A percentile compares a stretch with the other conserved stretches of the same genome.
phyloP scores from a whole-genome alignment of 352 stramenopile species.

The Peronospora destructor region DNA sequence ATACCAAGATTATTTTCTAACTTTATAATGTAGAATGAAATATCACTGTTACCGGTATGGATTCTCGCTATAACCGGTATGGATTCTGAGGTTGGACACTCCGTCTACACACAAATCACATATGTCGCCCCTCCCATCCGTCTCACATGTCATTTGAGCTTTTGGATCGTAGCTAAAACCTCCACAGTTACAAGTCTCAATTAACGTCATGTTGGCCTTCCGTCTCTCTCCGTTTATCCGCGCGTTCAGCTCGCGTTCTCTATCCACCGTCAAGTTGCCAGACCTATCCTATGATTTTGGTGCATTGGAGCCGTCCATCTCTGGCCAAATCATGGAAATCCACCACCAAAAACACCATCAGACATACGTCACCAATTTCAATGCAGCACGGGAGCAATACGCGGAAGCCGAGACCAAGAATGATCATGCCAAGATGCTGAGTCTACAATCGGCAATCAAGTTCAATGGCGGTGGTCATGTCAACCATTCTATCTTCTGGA shows the following conservation, averaged over 20 bases:
- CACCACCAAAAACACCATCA: conserved; percentile 97
- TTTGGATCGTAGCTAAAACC: conserved; percentile 17
- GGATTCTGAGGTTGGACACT: no score
- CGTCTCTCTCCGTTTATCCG: conserved; percentile 13
- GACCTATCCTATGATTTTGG: conserved; percentile 85
- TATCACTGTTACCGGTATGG: no score
- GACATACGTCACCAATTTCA: conserved; percentile 95
- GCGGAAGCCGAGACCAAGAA: conserved; percentile 79
- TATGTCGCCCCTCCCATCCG: conserved; percentile 16
- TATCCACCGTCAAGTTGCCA: conserved; percentile 72
- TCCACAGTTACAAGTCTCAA: background rate
- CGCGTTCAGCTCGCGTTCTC: conserved; percentile 28
- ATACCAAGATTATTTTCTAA: no score
- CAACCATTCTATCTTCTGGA: conserved; percentile 99
- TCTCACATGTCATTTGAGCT: conserved; percentile 28
- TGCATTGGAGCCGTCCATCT: conserved; percentile 83
- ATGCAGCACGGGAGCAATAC: conserved; percentile 90
- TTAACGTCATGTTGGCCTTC: conserved; percentile 18
- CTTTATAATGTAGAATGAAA: no score
- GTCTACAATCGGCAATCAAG: conserved; percentile 88
- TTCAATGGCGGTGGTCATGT: conserved; percentile 98
- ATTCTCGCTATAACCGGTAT: no score
- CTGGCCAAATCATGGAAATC: conserved; percentile 88
- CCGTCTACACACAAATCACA: background rate
- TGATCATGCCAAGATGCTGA: conserved; percentile 89